Evolutionary conservation across 805 yeast species (phyloP).

Genomic region (Blastobotrys muscicola): DNA sequence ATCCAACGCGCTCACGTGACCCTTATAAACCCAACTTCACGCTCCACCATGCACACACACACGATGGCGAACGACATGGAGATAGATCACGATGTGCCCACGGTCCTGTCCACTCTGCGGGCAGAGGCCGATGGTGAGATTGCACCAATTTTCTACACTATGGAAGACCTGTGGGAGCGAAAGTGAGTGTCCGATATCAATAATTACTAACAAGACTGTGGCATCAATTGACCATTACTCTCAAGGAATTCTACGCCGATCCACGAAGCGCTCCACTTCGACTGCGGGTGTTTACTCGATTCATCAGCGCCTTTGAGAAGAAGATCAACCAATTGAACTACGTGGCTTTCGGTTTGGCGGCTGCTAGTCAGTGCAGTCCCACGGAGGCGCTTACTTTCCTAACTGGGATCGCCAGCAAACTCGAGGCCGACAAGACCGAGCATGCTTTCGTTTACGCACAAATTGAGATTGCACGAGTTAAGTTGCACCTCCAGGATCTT

Average conservation of each 20-base stretch:
- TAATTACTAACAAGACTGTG: constrained; percentile 39
- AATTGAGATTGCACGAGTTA: constrained; percentile 66
- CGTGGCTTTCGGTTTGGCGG: constrained; percentile 58
- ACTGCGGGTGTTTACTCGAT: constrained; percentile 57
- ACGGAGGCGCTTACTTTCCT: constrained; percentile 46
- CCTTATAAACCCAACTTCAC: neutral
- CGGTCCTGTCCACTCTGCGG: constrained; percentile 51
- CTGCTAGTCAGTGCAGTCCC: constrained; percentile 36
- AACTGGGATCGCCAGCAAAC: constrained; percentile 34
- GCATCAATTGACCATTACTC: constrained; percentile 78
- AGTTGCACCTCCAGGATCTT: constrained; percentile 45
- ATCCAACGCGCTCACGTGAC: neutral
- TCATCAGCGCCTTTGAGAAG: constrained; percentile 55
- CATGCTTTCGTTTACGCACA: constrained; percentile 49
- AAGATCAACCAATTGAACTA: constrained; percentile 72
- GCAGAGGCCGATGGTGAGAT: constrained; percentile 58
- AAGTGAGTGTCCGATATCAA: constrained; percentile 31
- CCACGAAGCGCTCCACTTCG: constrained; percentile 47
- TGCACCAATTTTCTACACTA: constrained; percentile 48
- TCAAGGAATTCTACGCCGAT: constrained; percentile 51
- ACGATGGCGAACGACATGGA: constrained; percentile 15
- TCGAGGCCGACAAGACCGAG: constrained; percentile 30
- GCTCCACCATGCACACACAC: neutral
- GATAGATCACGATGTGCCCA: constrained; percentile 33
- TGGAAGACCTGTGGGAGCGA: constrained; percentile 81